Percentiles rank a stretch among this genome's conserved stretches.
Evolutionary conservation across 805 yeast genomes (phyloP).

Genomic region (Maudiozyma bulderi): DNA sequence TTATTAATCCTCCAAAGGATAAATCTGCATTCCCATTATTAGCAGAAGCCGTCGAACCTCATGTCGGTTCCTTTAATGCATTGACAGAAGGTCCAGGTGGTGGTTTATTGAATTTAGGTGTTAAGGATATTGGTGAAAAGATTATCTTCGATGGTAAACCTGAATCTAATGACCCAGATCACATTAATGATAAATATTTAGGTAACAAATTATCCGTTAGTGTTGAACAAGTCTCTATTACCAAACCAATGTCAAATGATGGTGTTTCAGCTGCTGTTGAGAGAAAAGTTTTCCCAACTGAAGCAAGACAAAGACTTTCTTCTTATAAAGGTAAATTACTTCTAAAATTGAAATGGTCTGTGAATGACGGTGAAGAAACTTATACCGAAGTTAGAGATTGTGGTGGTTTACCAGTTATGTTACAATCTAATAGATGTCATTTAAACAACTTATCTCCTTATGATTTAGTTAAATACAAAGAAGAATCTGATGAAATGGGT

Average conservation of each 20-base stretch:
- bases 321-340: slow-evolving; percentile 73
- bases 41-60: slow-evolving; percentile 87
- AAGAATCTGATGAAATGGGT: slow-evolving; percentile 92
- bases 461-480: slow-evolving; percentile 66
- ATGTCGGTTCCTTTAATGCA: slow-evolving; percentile 93
- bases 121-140: slow-evolving; percentile 78
- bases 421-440: slow-evolving; percentile 85
- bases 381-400: slow-evolving; percentile 73
- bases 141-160: slow-evolving; percentile 66
- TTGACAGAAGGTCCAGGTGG: slow-evolving; percentile 81
- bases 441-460: slow-evolving; percentile 74
- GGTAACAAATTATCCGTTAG: slow-evolving; percentile 82
- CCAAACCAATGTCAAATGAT: slow-evolving; percentile 55
- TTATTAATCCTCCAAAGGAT: slow-evolving; percentile 83
- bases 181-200: slow-evolving; percentile 43
- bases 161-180: slow-evolving; percentile 7
- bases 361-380: slow-evolving; percentile 78
- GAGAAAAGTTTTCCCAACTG: slow-evolving; percentile 73
- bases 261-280: slow-evolving; percentile 62
- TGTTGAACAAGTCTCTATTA: slow-evolving; percentile 81
- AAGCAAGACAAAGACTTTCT: slow-evolving; percentile 81
- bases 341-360: slow-evolving; percentile 73
- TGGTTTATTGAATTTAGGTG: slow-evolving; percentile 77
- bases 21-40: slow-evolving; percentile 73
- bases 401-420: slow-evolving; percentile 87